Conservation (phyloP, 2,329 filamentous ascomycete species). For the Lecanicillium sp. region DNA sequence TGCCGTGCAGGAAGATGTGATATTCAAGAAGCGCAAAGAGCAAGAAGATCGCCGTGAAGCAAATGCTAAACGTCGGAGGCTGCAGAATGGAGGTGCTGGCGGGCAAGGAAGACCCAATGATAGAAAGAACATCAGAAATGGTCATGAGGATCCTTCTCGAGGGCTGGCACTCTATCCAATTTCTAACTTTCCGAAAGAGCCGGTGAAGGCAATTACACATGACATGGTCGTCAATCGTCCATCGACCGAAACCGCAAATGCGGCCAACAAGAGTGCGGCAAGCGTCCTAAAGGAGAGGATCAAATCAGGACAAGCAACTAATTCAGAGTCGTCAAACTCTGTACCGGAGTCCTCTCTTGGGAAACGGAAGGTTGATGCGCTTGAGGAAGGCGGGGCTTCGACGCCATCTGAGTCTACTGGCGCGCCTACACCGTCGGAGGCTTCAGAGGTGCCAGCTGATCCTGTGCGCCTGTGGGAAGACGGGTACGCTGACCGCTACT, state of each 20-base stretch:
- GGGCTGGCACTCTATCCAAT: conserved; percentile 29
- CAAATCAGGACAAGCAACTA: conserved; percentile 31
- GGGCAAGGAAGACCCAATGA: conserved; percentile 11
- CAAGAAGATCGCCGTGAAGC: conserved; percentile 77
- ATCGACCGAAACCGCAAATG: conserved; percentile 58
- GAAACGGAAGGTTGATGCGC: conserved; percentile 70
- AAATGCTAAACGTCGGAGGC: conserved; percentile 67
- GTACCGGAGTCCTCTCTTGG: conserved; percentile 44
- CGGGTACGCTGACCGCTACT: conserved; percentile 92
- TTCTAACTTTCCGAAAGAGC: conserved; percentile 44
- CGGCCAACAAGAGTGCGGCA: conserved; percentile 90
- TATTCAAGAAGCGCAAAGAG: conserved; percentile 83
- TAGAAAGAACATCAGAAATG: conserved; percentile 16
- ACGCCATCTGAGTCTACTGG: conserved; percentile 46
- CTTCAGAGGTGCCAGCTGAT: conserved; percentile 59
- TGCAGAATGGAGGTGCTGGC: conserved; percentile 45
- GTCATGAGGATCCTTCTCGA: conserved; percentile 25
- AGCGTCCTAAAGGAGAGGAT: conserved; percentile 79
- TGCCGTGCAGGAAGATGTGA: conserved; percentile 86
- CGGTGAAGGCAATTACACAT: conserved; percentile 61
- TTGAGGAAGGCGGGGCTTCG: conserved; percentile 56
- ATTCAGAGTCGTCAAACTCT: conserved; percentile 21
- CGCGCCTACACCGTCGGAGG: conserved; percentile 37
- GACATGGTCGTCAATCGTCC: conserved; percentile 79
- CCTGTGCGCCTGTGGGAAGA: conserved; percentile 90